A percentile compares a stretch with the other conserved stretches of the same genome.
These are phyloP conservation scores for Trametes coccinea DNA, from an alignment of 768 basidiomycete genomes.

Conservation along the genomic window DNA sequence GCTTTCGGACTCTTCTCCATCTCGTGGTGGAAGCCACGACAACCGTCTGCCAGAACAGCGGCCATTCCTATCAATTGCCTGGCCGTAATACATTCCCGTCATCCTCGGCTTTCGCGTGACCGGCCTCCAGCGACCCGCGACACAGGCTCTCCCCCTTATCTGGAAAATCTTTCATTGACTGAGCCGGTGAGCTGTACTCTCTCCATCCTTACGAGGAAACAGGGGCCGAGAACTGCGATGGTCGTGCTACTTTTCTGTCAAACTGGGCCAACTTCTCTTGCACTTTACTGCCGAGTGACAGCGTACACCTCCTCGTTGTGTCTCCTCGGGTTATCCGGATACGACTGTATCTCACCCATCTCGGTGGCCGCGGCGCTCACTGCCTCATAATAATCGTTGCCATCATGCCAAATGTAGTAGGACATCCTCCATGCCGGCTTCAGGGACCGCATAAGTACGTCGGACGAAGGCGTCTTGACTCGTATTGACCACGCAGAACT, in stretches of 20 bases:
- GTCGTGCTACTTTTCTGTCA: slow-evolving; percentile 22
- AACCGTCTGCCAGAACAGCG: slow-evolving; percentile 2
- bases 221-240: slow-evolving; percentile 13
- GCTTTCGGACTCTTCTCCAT: neutral
- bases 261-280: neutral
- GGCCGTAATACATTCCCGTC: slow-evolving; percentile 5
- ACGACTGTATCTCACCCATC: neutral
- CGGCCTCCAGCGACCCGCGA: neutral
- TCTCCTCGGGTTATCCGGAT: slow-evolving; percentile 1
- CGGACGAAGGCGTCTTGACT: neutral
- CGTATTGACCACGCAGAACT: neutral
- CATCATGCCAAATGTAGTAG: slow-evolving; percentile 10
- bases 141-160: slow-evolving; percentile 10
- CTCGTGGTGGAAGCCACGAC: neutral
- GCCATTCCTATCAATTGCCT: neutral
- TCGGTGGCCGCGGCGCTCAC: neutral
- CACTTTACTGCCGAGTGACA: neutral
- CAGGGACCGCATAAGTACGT: slow-evolving; percentile 10
- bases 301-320: slow-evolving; percentile 14
- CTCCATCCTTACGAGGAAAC: neutral
- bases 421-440: slow-evolving; percentile 6
- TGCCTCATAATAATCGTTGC: neutral
- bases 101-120: slow-evolving; percentile 11
- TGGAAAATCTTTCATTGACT: slow-evolving; percentile 8
- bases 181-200: slow-evolving; percentile 1